Conservation (phyloP, 495 filamentous ascomycete genomes). For the Podospora appendiculata region DNA sequence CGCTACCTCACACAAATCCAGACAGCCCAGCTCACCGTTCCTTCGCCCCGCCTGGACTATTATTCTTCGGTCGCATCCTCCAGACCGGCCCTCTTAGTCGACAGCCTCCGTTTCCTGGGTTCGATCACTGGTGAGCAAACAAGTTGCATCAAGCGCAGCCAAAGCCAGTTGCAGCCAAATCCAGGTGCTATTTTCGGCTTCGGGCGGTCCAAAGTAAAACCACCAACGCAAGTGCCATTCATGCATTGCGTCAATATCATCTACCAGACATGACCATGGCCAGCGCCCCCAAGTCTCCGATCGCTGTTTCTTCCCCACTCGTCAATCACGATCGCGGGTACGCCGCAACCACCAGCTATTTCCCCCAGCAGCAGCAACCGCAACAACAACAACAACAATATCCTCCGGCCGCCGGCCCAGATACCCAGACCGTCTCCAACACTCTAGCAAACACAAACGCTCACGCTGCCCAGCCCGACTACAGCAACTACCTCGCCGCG, state of each 20-base stretch:
- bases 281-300: conserved; percentile 10
- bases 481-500: conserved; percentile 14
- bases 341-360: conserved; percentile 6
- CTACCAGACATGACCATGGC: conserved; percentile 9
- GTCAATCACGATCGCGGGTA: conserved; percentile 9
- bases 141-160: too few relatives aligned
- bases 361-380: conserved; percentile 10
- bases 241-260: conserved; percentile 5
- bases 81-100: too few relatives aligned
- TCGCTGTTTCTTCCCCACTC: conserved; percentile 9
- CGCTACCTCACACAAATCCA: too few relatives aligned
- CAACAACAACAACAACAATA: conserved; percentile 8
- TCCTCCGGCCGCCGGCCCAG: conserved; percentile 14
- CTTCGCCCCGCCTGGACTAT: too few relatives aligned
- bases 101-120: too few relatives aligned
- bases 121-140: too few relatives aligned
- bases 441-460: conserved; percentile 33
- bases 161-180: too few relatives aligned
- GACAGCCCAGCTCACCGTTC: too few relatives aligned
- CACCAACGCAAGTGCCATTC: background rate
- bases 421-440: conserved; percentile 34
- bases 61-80: too few relatives aligned
- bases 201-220: too few relatives aligned
- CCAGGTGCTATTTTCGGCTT: too few relatives aligned
- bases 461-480: conserved; percentile 15